phyloP scores from a whole-genome alignment of 2,329 filamentous ascomycete species.

The Calonectria multiphialidica region DNA sequence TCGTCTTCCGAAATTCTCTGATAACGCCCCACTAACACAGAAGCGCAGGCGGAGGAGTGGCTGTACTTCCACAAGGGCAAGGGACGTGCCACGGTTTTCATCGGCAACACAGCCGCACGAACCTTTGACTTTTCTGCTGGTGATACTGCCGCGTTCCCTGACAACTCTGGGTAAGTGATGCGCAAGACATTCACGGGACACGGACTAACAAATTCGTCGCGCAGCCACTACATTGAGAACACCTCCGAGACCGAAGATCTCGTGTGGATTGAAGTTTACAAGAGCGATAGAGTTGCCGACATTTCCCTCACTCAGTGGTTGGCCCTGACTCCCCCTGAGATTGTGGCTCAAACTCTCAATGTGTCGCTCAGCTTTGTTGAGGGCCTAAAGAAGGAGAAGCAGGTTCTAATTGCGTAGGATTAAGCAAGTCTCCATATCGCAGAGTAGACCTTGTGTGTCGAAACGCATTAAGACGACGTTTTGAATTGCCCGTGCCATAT shows the following conservation, averaged over 20 bases:
- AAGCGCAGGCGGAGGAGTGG: conserved; percentile 73
- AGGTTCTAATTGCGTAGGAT: conserved; percentile 57
- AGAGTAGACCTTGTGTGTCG: too few species aligned
- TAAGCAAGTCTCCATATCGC: not conserved
- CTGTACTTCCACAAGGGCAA: conserved; percentile 76
- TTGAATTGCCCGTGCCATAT: too few species aligned
- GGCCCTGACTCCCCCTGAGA: conserved; percentile 72
- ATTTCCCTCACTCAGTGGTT: conserved; percentile 78
- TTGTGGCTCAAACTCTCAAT: conserved; percentile 71
- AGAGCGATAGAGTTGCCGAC: conserved; percentile 74
- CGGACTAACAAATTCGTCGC: not conserved
- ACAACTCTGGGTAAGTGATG: conserved; percentile 65
- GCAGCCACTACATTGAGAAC: conserved; percentile 77
- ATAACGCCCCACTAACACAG: not conserved
- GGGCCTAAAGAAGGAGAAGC: conserved; percentile 73
- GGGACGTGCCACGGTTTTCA: conserved; percentile 74
- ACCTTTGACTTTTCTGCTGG: conserved; percentile 77
- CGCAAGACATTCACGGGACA: not conserved
- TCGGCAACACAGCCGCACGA: conserved; percentile 69
- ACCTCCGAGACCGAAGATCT: conserved; percentile 72
- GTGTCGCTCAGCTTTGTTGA: conserved; percentile 68
- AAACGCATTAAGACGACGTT: not conserved
- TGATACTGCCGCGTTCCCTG: conserved; percentile 77
- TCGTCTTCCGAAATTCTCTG: not conserved
- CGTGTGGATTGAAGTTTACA: conserved; percentile 78